Conservation (phyloP, 2,329 filamentous ascomycete species). For the Curvularia hawaiiensis region DNA sequence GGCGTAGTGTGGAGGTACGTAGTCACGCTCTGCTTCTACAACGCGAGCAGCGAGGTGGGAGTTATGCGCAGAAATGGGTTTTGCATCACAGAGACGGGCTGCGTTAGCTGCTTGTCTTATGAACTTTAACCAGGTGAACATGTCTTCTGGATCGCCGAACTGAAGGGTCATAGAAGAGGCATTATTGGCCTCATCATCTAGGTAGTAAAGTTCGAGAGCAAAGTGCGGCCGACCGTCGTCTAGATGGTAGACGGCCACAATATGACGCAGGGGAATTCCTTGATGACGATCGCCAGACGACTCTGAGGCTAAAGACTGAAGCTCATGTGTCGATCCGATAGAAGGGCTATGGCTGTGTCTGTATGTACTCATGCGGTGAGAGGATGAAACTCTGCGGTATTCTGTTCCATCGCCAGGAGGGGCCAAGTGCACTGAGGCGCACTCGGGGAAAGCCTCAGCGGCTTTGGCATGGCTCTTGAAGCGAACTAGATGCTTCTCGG, state of each 20-base stretch:
- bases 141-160: conserved; percentile 66
- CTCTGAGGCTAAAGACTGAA: conserved; percentile 58
- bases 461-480: conserved; percentile 72
- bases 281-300: conserved; percentile 60
- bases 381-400: conserved; percentile 34
- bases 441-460: conserved; percentile 63
- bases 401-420: conserved; percentile 19
- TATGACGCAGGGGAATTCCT: conserved; percentile 66
- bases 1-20: conserved; percentile 69
- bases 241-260: conserved; percentile 69
- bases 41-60: conserved; percentile 66
- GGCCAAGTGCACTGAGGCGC: conserved; percentile 8
- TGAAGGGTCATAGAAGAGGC: conserved; percentile 68
- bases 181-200: conserved; percentile 68
- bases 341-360: conserved; percentile 65
- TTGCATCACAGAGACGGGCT: conserved; percentile 57
- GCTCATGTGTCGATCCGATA: conserved; percentile 65
- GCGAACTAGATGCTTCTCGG: conserved; percentile 69
- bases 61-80: conserved; percentile 62
- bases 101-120: conserved; percentile 66
- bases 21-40: conserved; percentile 70
- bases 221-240: conserved; percentile 71
- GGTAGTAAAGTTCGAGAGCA: conserved; percentile 69
- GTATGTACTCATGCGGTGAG: conserved; percentile 49
- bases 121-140: conserved; percentile 67